phyloP scores from a whole-genome alignment of 192 early-diverging fungal species.

The Backusella circina region DNA sequence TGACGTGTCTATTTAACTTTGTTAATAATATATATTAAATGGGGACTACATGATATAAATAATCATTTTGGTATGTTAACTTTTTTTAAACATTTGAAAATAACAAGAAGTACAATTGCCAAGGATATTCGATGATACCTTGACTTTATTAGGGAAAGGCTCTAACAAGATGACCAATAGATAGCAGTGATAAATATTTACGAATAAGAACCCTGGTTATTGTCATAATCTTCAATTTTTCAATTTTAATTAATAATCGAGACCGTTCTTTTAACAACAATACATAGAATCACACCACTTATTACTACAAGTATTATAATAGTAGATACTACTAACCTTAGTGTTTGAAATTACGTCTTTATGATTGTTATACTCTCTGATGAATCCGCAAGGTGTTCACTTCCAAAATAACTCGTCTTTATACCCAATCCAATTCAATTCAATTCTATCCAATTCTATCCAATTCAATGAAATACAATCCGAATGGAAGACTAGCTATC shows the following conservation, averaged over 20 bases:
- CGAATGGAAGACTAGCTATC: too few species aligned
- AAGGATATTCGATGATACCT: background rate
- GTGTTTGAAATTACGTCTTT: background rate
- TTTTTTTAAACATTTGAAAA: too few species aligned
- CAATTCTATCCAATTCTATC: too few species aligned
- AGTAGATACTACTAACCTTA: background rate
- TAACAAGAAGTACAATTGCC: background rate
- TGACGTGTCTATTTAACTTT: too few species aligned
- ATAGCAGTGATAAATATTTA: background rate
- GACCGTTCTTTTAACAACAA: background rate
- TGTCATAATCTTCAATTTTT: background rate
- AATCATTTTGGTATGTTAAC: too few species aligned
- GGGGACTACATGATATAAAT: too few species aligned
- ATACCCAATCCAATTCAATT: too few species aligned
- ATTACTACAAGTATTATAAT: background rate
- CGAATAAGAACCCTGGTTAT: background rate
- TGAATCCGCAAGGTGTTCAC: background rate
- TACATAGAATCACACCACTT: background rate
- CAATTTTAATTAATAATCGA: background rate
- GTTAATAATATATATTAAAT: too few species aligned
- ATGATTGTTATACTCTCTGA: background rate
- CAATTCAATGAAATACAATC: too few species aligned
- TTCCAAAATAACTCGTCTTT: background rate
- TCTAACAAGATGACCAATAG: background rate
- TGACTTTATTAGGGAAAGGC: background rate